Conservation (phyloP, 1,139 yeast genomes). For the Nakaseomyces nivariensis region DNA sequence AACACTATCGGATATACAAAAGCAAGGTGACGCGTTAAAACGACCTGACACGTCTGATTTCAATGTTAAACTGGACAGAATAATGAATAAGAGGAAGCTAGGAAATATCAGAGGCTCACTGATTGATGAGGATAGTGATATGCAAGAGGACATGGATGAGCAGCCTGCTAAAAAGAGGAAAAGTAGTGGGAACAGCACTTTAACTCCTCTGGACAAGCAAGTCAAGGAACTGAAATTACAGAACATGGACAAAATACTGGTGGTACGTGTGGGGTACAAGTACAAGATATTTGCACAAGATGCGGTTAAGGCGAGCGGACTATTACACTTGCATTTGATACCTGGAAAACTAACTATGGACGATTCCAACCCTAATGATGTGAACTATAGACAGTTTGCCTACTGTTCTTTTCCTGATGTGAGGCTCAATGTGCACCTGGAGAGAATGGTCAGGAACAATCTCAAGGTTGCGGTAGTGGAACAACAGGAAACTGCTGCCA, state of each 20-base stretch:
- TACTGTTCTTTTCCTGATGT: conserved; percentile 79
- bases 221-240: conserved; percentile 50
- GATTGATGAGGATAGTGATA: neutral
- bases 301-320: conserved; percentile 57
- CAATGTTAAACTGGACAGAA: neutral
- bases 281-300: conserved; percentile 80
- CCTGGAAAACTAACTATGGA: conserved; percentile 52
- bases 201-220: conserved; percentile 79
- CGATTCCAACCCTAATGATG: conserved; percentile 36
- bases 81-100: conserved; percentile 1
- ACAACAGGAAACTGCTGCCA: conserved; percentile 74
- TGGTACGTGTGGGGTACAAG: conserved; percentile 86
- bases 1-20: no score
- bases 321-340: conserved; percentile 60
- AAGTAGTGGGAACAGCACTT: conserved; percentile 13
- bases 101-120: neutral
- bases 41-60: neutral
- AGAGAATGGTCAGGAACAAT: conserved; percentile 52
- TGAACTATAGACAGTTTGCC: conserved; percentile 51
- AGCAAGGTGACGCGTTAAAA: no score
- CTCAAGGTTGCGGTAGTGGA: conserved; percentile 78
- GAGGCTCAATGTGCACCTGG: conserved; percentile 63
- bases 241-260: conserved; percentile 57
- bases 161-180: conserved; percentile 1
- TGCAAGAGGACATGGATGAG: neutral